Base-by-base conservation (phyloP, 495 filamentous ascomycete species). In the Penicillium samsonianum region DNA sequence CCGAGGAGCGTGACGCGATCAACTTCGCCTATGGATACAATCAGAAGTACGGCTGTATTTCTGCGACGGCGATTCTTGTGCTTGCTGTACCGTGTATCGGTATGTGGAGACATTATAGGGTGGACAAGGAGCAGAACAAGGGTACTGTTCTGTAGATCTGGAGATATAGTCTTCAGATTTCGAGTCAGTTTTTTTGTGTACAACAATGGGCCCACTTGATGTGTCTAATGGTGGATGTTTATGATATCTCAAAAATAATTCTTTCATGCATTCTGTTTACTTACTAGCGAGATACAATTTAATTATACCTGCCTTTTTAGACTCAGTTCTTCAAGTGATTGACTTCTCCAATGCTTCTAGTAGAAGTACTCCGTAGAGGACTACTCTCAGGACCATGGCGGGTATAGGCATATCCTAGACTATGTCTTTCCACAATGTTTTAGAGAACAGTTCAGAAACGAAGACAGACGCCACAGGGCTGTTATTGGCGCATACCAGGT, bases 31-130 rank as follows among this genome's bases (percentile, higher is more conserved):
- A 86, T 69, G 82, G 79, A n/a, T 74, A 82, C 30, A 75, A 76
- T 20, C 82, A 86, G 63, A 79, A 72, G 61, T 77, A 78, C 57
- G 83, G 82, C 70, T 69, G 82, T 33, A 82, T 84, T 63, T 80
- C 70, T 5, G 79, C 73, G 2, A 69, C 71, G 12, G 60, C 57
- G 33, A 50, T 75, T 25, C 56, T 72, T n/a, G 60, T 59, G 4
- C 59, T 75, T 45, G 63, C 58, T 16, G 53, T 75, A 52, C 72
- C 72, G 19, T 59, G 59, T 10, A 65, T 77, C 42, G 65, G 37
- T 12, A 60, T 75, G 19, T 75, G 72, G 74, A 73, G 68, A 53
- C 65, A 75, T 47, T 77, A 74, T 55, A 61, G 59, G 42, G 71
- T 75, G 25, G 68, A 75, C 55, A 70, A 68, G 59, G 68, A 72